phyloP scores from a whole-genome alignment of 768 basidiomycete species.

The Wakefieldia striispora region DNA sequence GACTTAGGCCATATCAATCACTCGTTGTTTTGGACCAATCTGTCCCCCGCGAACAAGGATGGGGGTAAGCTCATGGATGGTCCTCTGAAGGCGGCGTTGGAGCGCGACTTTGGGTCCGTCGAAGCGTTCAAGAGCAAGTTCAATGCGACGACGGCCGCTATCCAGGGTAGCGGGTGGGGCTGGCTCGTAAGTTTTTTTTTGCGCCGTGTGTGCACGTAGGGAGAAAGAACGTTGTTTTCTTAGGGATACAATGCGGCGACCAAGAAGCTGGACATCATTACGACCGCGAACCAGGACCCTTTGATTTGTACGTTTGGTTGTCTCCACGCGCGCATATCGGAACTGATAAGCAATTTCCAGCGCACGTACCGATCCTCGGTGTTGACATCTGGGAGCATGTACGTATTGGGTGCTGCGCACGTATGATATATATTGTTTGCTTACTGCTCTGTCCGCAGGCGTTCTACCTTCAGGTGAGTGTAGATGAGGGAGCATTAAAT shows the following conservation, averaged over 20 bases:
- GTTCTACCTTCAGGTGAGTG: conserved; percentile 51
- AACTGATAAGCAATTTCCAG: conserved; percentile 35
- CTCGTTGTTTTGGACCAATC: conserved; percentile 96
- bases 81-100: conserved; percentile 71
- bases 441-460: conserved; percentile 41
- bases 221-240: background rate
- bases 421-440: background rate
- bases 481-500: background rate
- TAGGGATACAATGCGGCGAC: conserved; percentile 68
- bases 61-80: conserved; percentile 68
- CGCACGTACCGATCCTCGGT: conserved; percentile 88
- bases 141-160: conserved; percentile 83
- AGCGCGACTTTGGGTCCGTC: conserved; percentile 82
- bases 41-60: conserved; percentile 65
- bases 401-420: conserved; percentile 30
- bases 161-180: conserved; percentile 98
- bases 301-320: conserved; percentile 48
- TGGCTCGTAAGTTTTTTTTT: conserved; percentile 69
- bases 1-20: conserved; percentile 86
- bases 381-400: conserved; percentile 98
- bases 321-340: background rate
- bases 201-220: background rate
- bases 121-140: conserved; percentile 84
- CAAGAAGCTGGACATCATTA: conserved; percentile 83
- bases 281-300: conserved; percentile 97